Percentiles rank a stretch among this genome's conserved stretches.
Conservation (phyloP, 2,329 filamentous ascomycete genomes). For the Proliferodiscus dingleyae region DNA sequence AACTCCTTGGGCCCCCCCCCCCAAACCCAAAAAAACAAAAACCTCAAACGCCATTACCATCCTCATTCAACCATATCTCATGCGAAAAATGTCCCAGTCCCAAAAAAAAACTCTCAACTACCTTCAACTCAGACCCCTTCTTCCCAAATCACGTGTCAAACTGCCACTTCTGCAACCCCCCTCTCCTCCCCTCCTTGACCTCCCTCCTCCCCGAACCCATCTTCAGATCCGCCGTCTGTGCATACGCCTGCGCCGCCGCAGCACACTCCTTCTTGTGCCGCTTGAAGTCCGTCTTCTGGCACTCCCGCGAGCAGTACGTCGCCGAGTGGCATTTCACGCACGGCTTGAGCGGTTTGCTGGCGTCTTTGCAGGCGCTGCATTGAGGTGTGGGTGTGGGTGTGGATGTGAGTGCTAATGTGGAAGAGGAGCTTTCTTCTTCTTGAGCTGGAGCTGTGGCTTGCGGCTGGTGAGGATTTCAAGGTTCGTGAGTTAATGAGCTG, state of each 20-base stretch:
- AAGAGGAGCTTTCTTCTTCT: too few species aligned
- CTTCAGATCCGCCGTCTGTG: conserved; percentile 16
- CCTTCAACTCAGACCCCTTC: too few species aligned
- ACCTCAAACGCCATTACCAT: too few species aligned
- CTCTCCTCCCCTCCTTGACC: conserved; percentile 13
- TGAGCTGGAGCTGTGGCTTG: too few species aligned
- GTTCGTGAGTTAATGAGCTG: too few species aligned
- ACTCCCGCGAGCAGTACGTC: conserved; percentile 25
- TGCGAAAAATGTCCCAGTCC: too few species aligned
- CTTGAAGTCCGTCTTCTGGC: conserved; percentile 24
- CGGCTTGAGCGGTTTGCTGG: conserved; percentile 13
- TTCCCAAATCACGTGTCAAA: conserved; percentile 18
- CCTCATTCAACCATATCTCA: too few species aligned
- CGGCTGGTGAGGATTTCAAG: too few species aligned
- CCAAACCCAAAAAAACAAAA: too few species aligned
- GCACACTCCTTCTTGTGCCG: conserved; percentile 25
- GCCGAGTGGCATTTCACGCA: conserved; percentile 23
- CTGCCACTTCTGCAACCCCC: conserved; percentile 23
- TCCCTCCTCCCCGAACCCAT: conserved; percentile 5
- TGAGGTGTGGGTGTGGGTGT: not conserved
- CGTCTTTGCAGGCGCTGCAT: not conserved
- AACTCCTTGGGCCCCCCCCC: too few species aligned
- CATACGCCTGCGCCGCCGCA: conserved; percentile 14
- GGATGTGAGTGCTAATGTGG: too few species aligned
- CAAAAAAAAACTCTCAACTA: too few species aligned